Evolutionary conservation across 768 basidiomycete genomes (phyloP).

Genomic region (Arthromyces matolae): DNA sequence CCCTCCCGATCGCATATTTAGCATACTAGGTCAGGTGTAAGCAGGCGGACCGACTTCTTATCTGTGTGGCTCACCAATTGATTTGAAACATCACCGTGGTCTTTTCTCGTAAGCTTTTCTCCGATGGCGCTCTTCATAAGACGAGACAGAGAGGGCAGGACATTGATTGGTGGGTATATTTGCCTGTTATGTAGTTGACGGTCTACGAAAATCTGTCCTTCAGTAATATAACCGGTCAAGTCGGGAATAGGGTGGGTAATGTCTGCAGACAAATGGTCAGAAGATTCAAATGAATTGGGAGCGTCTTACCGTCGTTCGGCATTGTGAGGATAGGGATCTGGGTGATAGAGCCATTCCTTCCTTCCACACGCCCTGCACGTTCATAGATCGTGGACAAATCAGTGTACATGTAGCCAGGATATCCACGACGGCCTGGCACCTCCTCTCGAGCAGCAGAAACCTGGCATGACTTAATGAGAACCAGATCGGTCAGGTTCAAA

Average conservation of each 20-base stretch:
- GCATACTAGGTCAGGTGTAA: conserved; percentile 61
- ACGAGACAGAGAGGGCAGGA: conserved; percentile 95
- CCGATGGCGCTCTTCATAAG: conserved; percentile 99
- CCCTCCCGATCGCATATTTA: conserved; percentile 96
- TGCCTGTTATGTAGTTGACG: conserved; percentile 94
- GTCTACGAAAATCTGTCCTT: conserved; percentile 99
- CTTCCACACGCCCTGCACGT: conserved; percentile 96
- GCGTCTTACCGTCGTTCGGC: conserved; percentile 91
- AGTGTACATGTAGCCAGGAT: conserved; percentile 98
- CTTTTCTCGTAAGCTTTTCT: conserved; percentile 94
- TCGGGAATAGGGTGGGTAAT: conserved; percentile 99
- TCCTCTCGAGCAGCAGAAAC: conserved; percentile 99
- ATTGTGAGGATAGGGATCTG: conserved; percentile 99
- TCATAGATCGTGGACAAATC: conserved; percentile 99
- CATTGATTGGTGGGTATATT: conserved; percentile 99
- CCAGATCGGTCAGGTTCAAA: conserved; percentile 1
- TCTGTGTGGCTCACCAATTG: conserved; percentile 67
- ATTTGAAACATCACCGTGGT: conserved; percentile 99
- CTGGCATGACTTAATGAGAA: conserved; percentile 34
- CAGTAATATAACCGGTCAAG: conserved; percentile 98
- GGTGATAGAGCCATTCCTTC: conserved; percentile 97
- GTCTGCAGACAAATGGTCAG: conserved; percentile 47
- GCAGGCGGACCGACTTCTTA: background rate
- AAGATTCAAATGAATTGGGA: conserved; percentile 12
- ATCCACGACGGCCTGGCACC: conserved; percentile 98